Evolutionary conservation across 2,329 filamentous ascomycete species (phyloP).

Genomic region (Pyrenophora graminea): DNA sequence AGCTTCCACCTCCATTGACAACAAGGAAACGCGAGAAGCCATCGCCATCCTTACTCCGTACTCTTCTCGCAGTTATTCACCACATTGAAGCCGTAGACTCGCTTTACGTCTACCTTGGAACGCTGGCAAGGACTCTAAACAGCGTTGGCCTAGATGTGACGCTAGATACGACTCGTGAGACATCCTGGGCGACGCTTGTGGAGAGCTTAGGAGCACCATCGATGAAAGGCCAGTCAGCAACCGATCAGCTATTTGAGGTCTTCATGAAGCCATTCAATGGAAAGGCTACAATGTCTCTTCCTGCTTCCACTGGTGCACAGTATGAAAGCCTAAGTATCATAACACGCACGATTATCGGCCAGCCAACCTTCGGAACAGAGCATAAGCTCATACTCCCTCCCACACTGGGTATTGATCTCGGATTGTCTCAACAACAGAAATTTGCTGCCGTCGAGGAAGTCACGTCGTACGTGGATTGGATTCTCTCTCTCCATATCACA

Average conservation of each 20-base stretch:
- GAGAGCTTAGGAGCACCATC: constrained; percentile 34
- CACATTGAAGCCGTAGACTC: constrained; percentile 50
- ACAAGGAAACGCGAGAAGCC: constrained; percentile 55
- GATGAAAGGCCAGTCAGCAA: constrained; percentile 33
- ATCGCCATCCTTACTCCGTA: constrained; percentile 63
- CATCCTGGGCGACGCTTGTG: constrained; percentile 34
- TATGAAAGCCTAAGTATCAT: constrained; percentile 31
- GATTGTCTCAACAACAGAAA: constrained; percentile 34
- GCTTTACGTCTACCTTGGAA: constrained; percentile 42
- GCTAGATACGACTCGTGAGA: constrained; percentile 31
- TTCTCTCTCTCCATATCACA: constrained; percentile 39
- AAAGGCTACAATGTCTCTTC: constrained; percentile 33
- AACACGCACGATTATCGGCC: constrained; percentile 40
- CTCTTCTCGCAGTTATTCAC: constrained; percentile 59
- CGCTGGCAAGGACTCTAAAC: constrained; percentile 23
- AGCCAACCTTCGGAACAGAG: constrained; percentile 43
- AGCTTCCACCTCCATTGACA: constrained; percentile 62
- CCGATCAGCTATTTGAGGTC: constrained; percentile 37
- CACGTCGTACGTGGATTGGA: constrained; percentile 39
- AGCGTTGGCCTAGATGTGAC: constrained; percentile 39
- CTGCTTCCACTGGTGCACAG: constrained; percentile 23
- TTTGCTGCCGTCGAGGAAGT: constrained; percentile 36
- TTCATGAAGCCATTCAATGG: constrained; percentile 38
- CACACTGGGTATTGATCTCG: constrained; percentile 33
- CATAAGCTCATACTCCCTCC: constrained; percentile 40